A percentile compares a stretch with the other conserved stretches of the same genome.
These are phyloP conservation scores for Lonicera japonica DNA, from an alignment of 129 eudicot species.

Conservation along the genomic window DNA sequence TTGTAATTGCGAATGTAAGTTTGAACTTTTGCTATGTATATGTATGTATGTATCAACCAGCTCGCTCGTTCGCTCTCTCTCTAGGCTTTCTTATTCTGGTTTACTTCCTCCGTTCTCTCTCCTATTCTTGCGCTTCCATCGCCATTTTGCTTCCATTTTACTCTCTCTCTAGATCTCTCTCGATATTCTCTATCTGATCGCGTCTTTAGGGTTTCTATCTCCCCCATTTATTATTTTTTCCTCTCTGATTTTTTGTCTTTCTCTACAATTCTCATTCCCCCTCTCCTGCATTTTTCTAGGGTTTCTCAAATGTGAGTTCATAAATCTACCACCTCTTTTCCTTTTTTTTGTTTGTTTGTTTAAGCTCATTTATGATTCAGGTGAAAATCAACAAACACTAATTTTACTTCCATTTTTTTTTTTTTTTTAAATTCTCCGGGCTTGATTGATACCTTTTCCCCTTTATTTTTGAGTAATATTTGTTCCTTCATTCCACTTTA, in stretches of 20 bases:
- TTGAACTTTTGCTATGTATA: too few species aligned
- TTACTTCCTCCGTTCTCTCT: background rate
- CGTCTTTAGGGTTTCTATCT: constrained; percentile 1
- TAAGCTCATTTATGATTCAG: background rate
- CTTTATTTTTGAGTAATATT: background rate
- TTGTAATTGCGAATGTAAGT: too few species aligned
- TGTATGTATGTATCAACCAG: background rate
- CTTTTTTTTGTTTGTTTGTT: background rate
- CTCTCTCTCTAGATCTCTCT: constrained; percentile 3
- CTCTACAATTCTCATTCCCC: background rate
- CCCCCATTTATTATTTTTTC: background rate
- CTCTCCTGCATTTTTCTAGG: background rate
- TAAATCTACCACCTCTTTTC: background rate
- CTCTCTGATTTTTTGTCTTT: background rate
- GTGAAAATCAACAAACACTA: background rate
- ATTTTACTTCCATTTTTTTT: background rate
- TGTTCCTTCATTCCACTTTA: background rate
- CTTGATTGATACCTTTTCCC: background rate
- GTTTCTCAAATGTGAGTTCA: background rate
- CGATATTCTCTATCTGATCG: background rate
- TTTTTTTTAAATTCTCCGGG: background rate
- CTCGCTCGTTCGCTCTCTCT: too few species aligned
- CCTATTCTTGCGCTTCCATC: background rate
- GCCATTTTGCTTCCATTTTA: background rate
- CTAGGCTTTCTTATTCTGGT: background rate